phyloP scores from a whole-genome alignment of 441 rosid species.

The Geranium incanum region DNA sequence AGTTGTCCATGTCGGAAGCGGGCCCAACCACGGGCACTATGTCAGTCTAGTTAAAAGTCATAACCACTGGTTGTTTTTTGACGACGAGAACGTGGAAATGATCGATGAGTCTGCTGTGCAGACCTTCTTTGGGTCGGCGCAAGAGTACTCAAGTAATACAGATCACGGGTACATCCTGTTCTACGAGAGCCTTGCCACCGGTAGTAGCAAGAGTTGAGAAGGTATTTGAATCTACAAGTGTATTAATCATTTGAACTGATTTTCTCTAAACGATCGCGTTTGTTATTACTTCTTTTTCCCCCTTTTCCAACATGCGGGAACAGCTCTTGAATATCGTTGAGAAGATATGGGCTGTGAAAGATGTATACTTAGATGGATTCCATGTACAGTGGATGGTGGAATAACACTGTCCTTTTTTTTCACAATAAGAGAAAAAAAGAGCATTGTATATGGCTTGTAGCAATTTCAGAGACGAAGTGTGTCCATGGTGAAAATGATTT shows the following conservation, averaged over 20 bases:
- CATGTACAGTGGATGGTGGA: constrained; percentile 58
- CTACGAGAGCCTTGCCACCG: constrained; percentile 59
- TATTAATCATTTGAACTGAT: constrained; percentile 28
- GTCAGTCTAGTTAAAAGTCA: constrained; percentile 90
- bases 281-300: constrained; percentile 20
- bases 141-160: constrained; percentile 76
- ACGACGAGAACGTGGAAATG: constrained; percentile 87
- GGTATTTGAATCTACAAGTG: constrained; percentile 33
- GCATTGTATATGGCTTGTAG: constrained; percentile 38
- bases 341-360: constrained; percentile 28
- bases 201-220: constrained; percentile 41
- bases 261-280: constrained; percentile 18
- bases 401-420: constrained; percentile 29
- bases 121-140: constrained; percentile 85
- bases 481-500: constrained; percentile 19
- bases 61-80: constrained; percentile 84
- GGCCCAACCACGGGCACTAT: constrained; percentile 91
- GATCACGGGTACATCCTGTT: constrained; percentile 92
- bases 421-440: constrained; percentile 32
- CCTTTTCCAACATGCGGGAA: constrained; percentile 27
- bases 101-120: constrained; percentile 84
- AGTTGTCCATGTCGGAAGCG: constrained; percentile 89
- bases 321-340: constrained; percentile 28
- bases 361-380: constrained; percentile 37
- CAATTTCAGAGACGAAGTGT: constrained; percentile 25